Evolutionary conservation across 2,329 filamentous ascomycete species (phyloP), one percentile per base, ranked within the genome.

Genomic region (Neophaeococcomyces aloes): DNA sequence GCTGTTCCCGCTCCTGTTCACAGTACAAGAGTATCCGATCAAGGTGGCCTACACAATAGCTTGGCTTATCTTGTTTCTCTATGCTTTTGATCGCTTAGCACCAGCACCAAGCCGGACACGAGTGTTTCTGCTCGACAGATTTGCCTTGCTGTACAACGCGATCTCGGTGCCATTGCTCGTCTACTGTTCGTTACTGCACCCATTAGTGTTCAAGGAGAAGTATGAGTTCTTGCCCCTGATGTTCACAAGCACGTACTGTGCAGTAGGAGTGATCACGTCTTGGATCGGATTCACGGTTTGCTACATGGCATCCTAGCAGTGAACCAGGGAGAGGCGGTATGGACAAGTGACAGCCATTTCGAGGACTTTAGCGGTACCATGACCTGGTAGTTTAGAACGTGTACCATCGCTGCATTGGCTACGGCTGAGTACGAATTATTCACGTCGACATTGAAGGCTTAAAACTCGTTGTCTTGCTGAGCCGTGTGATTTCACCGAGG

Each of bases 241-340:
- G 89, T 91, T 96, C 60, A 95, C 81, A 54, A 96, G 89, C 68
- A 83, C 85, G 10, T 98, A 96, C 63, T 86, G 83, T 27, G 91
- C 91, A 3, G 70, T 96, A 46, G 91, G 91, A n/a, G 88, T 96
- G 1, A 79, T 95, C 14, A 87, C 86, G 2, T 96, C 91, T 65
- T 96, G 89, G 89, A 57, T 95, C 31, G 88, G 91, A 7, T 95
- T 94, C 61, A 78, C 88, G 68, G 84, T 94, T 25, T 87, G 96
- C 39, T 96, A 89, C 65, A 88, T 95, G 56, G 73, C 68, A n/a
- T 62, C 6, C 29, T 30, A 25, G 7, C 17, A 7, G 6, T 30
- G 7, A 18, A 17, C 23, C 17, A 32, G 23, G 6, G 2, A 13
- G 11, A 14, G 11, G 18, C 3, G 3, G n/a, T 11, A 11, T 1